Evolutionary conservation across 2,329 filamentous ascomycete species (phyloP).

Genomic region (Pseudogymnoascus sp.): DNA sequence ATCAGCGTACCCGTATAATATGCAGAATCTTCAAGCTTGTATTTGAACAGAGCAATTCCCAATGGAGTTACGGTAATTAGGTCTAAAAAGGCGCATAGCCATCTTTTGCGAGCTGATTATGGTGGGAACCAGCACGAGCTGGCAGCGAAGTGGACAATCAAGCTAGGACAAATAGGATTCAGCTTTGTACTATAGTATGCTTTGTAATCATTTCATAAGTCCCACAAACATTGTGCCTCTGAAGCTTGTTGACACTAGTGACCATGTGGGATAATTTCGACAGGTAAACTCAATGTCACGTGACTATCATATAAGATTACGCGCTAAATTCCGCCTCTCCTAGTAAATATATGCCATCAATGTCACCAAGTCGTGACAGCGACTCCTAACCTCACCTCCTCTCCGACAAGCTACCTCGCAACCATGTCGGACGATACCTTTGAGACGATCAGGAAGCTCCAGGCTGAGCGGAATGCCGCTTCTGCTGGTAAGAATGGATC

Average conservation of each 20-base stretch:
- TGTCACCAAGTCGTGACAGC: constrained; percentile 6
- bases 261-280: not conserved
- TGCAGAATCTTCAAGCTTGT: not conserved
- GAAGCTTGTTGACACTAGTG: not conserved
- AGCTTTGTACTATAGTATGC: constrained; percentile 6
- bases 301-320: not conserved
- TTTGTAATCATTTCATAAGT: constrained; percentile 3
- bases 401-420: constrained; percentile 6
- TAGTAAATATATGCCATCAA: constrained; percentile 4
- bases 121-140: not conserved
- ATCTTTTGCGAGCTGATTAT: not conserved
- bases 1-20: not conserved
- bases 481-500: constrained; percentile 72
- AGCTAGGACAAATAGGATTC: constrained; percentile 5
- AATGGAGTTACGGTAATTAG: not conserved
- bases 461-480: constrained; percentile 83
- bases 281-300: not conserved
- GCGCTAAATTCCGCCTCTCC: constrained; percentile 1
- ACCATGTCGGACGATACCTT: constrained; percentile 72
- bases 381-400: constrained; percentile 6
- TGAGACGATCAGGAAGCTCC: constrained; percentile 76
- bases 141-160: constrained; percentile 2
- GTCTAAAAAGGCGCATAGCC: not conserved
- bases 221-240: not conserved
- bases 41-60: not conserved